Evolutionary conservation across 2,329 filamentous ascomycete species (phyloP), one percentile per base, ranked within the genome.

Genomic region (Ilyonectria destructans): DNA sequence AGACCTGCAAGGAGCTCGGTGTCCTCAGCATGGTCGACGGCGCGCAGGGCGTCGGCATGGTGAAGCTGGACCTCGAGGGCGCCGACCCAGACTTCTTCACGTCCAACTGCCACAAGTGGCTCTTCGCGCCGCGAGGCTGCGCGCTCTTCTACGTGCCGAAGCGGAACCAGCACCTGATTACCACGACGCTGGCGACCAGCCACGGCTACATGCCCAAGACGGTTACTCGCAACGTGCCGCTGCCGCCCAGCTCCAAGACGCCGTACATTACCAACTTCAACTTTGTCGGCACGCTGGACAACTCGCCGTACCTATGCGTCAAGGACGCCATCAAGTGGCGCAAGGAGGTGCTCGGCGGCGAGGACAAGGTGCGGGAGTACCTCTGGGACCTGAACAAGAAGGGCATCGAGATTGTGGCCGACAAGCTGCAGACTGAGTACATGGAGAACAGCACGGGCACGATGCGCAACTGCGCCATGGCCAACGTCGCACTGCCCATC

Each of bases 21-120:
- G 83, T 98, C 3, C 77, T 96, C 61, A 95, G 92, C 74, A 83
- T 94, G 21, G 85, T 98, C 43, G 96, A 98, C 78, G 95, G 89
- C 17, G 96, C 96, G 0, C 96, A 98, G 80, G 92, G 92, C 1
- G 83, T 97, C 26, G 96, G 96, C 2, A 92, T 96, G 80, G 86
- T 97, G 8, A 85, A 87, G 1, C 80, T 98, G 8, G 89, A 97
- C 79, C 81, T 98, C 15, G 71, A 78, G 0, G 79, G 82, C 4
- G 82, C 95, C 3, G 88, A 95, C 69, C 91, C 94, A 0, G 95
- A 98, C 80, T 98, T 97, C 82, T 93, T 97, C 77, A 88, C 96
- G 15, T 92, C 87, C 62, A 98, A 98, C 79, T 93, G 91, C 74
- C 93, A 97, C 84, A 97, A 97, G 84, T 98, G 96, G 96, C 89